phyloP scores from a whole-genome alignment of 1,284 basidiomycete species.

The Sporisorium reilianum region DNA sequence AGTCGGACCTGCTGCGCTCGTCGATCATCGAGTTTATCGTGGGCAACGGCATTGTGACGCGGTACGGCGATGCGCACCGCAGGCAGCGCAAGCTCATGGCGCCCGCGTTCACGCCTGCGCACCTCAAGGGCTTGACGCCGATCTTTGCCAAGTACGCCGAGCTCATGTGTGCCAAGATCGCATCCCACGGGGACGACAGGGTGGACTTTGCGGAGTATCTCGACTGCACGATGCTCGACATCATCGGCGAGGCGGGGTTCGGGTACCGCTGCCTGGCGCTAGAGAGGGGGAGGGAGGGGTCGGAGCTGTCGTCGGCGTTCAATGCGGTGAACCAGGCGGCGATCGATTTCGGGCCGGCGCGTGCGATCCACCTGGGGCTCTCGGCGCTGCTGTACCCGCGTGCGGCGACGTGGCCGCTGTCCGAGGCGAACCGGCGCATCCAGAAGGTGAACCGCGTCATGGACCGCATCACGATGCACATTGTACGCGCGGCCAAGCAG shows the following conservation, averaged over 20 bases:
- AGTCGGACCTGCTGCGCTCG: conserved; percentile 31
- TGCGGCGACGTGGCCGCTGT: conserved; percentile 38
- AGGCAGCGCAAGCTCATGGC: conserved; percentile 55
- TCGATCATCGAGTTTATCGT: conserved; percentile 48
- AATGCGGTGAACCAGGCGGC: conserved; percentile 46
- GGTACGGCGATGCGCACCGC: conserved; percentile 45
- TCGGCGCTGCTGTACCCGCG: conserved; percentile 30
- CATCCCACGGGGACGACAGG: background rate
- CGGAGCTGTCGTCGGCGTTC: conserved; percentile 36
- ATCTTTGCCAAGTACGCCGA: conserved; percentile 51
- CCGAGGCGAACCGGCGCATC: conserved; percentile 37
- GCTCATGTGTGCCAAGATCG: conserved; percentile 48
- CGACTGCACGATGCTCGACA: conserved; percentile 59
- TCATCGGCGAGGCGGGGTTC: conserved; percentile 67
- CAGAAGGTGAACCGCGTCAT: conserved; percentile 36
- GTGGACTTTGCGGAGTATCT: conserved; percentile 57
- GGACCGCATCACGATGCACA: conserved; percentile 37
- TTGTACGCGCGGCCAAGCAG: conserved; percentile 26
- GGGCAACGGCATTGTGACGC: conserved; percentile 42
- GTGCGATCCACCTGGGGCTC: conserved; percentile 39
- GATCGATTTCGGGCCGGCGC: conserved; percentile 39
- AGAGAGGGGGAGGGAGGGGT: conserved; percentile 45
- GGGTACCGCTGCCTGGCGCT: conserved; percentile 56
- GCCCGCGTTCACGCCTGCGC: conserved; percentile 55
- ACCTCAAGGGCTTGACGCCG: conserved; percentile 44